Conservation (phyloP, 176 grass and related monocot genomes). For the Tillandsia leiboldiana region DNA sequence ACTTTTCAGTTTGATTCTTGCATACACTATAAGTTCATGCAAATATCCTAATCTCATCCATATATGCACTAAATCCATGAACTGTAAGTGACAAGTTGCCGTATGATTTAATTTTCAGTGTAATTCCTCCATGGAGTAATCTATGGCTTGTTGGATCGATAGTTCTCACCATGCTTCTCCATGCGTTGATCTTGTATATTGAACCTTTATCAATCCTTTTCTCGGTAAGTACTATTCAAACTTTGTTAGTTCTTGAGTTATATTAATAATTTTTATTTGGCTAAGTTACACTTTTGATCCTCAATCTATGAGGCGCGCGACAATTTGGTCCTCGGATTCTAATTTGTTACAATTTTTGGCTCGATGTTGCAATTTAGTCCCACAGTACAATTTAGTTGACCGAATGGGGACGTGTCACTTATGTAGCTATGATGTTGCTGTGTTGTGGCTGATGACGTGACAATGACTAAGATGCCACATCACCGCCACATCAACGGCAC, state of each 20-base stretch:
- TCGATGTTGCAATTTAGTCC: too few relatives aligned
- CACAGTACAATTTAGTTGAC: too few relatives aligned
- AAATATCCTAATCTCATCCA: neutral
- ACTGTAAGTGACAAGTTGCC: neutral
- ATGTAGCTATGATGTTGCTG: too few relatives aligned
- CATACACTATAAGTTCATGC: neutral
- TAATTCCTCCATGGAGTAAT: slow-evolving; percentile 95
- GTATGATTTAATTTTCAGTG: slow-evolving; percentile 35
- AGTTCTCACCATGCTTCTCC: slow-evolving; percentile 87
- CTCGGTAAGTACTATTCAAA: slow-evolving; percentile 51
- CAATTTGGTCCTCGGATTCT: too few relatives aligned
- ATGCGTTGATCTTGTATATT: slow-evolving; percentile 67
- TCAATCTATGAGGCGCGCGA: too few relatives aligned
- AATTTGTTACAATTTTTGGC: too few relatives aligned
- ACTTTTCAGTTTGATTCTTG: neutral
- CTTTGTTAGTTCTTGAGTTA: neutral
- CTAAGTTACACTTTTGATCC: too few relatives aligned
- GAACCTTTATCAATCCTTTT: slow-evolving; percentile 88
- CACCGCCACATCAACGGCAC: too few relatives aligned
- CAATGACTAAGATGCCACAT: too few relatives aligned
- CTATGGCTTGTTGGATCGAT: slow-evolving; percentile 88
- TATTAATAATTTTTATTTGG: neutral
- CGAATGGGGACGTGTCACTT: too few relatives aligned
- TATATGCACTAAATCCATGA: neutral
- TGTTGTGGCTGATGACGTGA: too few relatives aligned